Evolutionary conservation across 805 yeast genomes (phyloP), one percentile per base, ranked within the genome.

Genomic region (Candida awuae): DNA sequence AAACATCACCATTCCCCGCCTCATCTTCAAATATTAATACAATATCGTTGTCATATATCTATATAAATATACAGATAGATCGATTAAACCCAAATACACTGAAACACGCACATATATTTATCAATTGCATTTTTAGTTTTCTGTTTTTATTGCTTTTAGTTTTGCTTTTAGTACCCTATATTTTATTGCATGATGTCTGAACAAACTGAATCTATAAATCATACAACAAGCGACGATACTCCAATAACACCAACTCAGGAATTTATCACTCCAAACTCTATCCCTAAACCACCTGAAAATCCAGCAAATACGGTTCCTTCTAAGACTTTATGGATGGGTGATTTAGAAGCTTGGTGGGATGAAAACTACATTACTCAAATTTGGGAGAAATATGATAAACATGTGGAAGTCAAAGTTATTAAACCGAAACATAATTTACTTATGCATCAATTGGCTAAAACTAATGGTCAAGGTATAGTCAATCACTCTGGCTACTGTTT

Each of bases 291-390:
- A 6, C 80, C 80, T 4, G 61, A 63, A 30, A 66, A 68, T 31
- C 70, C 73, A 3, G 66, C 74, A 3, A 68, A 70, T 32, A 64
- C 70, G 2, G 63, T 58, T 7, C 66, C 71, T 12, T 86, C 94
- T 19, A 68, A 81, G 44, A 83, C 94, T 1, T 62, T 83, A 23
- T 83, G 94, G 94, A 83, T 83, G 94, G 94, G 94, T 9, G 92
- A 83, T 58, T 63, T 83, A 48, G 90, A 83, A 53, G 85, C 90
- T 1, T 75, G 81, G 74, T 73, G 81, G 52, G 85, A 80, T 53
- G 92, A 82, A 54, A 65, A 62, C 4, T 74, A 75, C 18, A 64
- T 75, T 13, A 65, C 68, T 35, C 63, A 75, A 33, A 65, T 84
- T 57, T 81, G 87, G 86, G 65, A 66, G 22, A 61, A 71, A 19